Percentiles rank a stretch among this genome's conserved stretches.
Evolutionary conservation across 441 rosid species (phyloP).

Genomic region (Populus hybrid): DNA sequence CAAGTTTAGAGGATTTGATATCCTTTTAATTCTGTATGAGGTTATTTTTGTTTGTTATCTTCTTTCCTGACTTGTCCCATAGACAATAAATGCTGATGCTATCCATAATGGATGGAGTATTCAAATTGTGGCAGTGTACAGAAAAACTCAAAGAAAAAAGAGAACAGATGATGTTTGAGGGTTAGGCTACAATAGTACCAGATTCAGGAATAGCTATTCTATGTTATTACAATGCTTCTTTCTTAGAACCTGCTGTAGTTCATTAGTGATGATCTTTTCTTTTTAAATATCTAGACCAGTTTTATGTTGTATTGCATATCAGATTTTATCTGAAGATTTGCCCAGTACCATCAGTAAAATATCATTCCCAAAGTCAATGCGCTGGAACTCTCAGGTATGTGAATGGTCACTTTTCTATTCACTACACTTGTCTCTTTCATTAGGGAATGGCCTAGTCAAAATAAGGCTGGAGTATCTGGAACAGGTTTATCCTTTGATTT

Average conservation of each 20-base stretch:
- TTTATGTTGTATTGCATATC: conserved; percentile 21
- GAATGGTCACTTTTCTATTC: conserved; percentile 13
- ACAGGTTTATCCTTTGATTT: background rate
- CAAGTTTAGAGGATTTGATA: background rate
- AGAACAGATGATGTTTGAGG: background rate
- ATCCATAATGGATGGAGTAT: background rate
- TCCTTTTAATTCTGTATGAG: background rate
- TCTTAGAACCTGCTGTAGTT: background rate
- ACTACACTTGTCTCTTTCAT: background rate
- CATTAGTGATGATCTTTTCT: background rate
- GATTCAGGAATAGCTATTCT: background rate
- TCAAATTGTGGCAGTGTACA: background rate
- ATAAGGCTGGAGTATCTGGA: conserved; percentile 1
- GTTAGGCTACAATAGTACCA: background rate
- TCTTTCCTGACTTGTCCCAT: background rate
- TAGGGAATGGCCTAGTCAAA: background rate
- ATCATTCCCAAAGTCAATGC: conserved; percentile 93
- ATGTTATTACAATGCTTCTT: background rate
- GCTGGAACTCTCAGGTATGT: conserved; percentile 89
- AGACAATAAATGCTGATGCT: background rate
- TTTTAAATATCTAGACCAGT: background rate
- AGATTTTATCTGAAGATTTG: conserved; percentile 88
- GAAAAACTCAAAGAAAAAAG: background rate
- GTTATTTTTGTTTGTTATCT: background rate
- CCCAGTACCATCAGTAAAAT: conserved; percentile 69